phyloP scores from a whole-genome alignment of 331 rosid genomes.

The Malus hybrid region DNA sequence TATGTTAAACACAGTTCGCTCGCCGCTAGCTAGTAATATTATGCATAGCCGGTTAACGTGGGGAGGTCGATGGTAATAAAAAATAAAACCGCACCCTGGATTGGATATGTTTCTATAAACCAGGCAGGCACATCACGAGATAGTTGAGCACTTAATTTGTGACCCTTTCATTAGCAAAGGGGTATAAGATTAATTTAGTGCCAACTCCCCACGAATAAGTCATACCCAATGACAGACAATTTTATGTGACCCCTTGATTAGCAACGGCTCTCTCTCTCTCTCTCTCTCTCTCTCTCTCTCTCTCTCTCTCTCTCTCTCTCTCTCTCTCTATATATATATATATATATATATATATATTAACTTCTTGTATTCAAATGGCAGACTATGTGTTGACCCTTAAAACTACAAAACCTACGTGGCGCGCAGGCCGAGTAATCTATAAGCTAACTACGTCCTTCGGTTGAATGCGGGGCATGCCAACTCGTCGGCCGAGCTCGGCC shows the following conservation, averaged over 20 bases:
- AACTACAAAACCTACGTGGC: too few species aligned
- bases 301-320: too few species aligned
- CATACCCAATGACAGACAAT: background rate
- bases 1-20: too few species aligned
- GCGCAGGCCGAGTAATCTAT: too few species aligned
- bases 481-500: too few species aligned
- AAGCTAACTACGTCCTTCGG: too few species aligned
- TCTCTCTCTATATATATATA: background rate
- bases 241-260: background rate
- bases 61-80: background rate
- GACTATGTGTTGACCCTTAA: background rate
- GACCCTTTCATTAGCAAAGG: background rate
- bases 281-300: background rate
- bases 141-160: background rate
- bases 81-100: background rate
- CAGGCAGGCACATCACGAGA: background rate
- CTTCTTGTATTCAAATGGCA: background rate
- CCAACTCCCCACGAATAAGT: too few species aligned
- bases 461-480: too few species aligned
- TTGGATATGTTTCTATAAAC: background rate
- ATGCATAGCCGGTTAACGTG: background rate
- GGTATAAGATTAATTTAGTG: background rate
- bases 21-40: background rate
- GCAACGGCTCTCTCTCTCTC: background rate
- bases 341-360: background rate